phyloP scores from a whole-genome alignment of 2,329 filamentous ascomycete species.

The Sclerotinia glacialis region DNA sequence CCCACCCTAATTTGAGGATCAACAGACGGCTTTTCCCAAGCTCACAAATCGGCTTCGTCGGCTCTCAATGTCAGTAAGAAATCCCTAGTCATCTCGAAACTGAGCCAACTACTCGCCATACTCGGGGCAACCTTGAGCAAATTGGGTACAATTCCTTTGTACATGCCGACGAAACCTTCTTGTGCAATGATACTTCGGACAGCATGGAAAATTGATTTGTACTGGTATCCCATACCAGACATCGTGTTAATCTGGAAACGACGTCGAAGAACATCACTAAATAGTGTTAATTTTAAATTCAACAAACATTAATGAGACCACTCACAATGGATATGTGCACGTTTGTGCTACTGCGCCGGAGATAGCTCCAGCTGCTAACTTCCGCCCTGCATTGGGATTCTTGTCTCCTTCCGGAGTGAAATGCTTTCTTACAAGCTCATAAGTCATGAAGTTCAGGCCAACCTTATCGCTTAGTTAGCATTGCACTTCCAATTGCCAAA shows the following conservation, averaged over 20 bases:
- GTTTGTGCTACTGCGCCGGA: constrained; percentile 97
- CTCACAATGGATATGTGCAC: constrained; percentile 96
- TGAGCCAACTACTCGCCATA: constrained; percentile 98
- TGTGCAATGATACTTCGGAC: constrained; percentile 75
- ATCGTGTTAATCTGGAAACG: constrained; percentile 99
- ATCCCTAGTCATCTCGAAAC: constrained; percentile 91
- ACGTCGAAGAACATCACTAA: constrained; percentile 82
- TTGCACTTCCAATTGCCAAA: not conserved
- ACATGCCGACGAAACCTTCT: constrained; percentile 81
- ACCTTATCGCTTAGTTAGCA: constrained; percentile 52
- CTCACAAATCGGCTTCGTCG: constrained; percentile 34
- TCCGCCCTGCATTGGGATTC: constrained; percentile 75
- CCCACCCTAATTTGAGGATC: constrained; percentile 10
- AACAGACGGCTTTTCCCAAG: not conserved
- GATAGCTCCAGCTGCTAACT: constrained; percentile 84
- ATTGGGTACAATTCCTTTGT: constrained; percentile 95
- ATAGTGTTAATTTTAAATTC: constrained; percentile 27
- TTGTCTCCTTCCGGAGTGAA: constrained; percentile 85
- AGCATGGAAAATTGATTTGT: constrained; percentile 82
- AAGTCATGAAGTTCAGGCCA: constrained; percentile 97
- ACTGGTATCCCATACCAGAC: constrained; percentile 96
- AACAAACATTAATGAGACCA: constrained; percentile 25
- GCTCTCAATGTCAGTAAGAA: constrained; percentile 66
- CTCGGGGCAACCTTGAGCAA: constrained; percentile 95
- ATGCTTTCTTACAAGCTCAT: constrained; percentile 80